These are phyloP conservation scores for Cercophora scortea DNA, from an alignment of 495 filamentous ascomycete genomes.

Conservation along the genomic window DNA sequence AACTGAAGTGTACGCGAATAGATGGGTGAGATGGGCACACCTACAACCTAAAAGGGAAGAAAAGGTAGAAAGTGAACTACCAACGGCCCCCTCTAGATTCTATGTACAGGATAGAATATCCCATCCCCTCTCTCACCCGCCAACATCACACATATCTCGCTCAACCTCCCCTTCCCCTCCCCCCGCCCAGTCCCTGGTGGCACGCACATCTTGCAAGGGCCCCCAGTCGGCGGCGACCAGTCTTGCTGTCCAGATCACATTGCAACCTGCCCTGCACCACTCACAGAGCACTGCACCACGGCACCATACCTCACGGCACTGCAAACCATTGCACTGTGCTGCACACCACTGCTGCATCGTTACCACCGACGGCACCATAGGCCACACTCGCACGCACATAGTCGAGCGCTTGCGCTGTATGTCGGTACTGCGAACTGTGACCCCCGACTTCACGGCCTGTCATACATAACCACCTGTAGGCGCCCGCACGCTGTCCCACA, in stretches of 20 bases:
- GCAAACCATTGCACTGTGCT: not conserved
- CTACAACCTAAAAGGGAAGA: no score
- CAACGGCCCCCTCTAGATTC: not conserved
- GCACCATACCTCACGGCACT: not conserved
- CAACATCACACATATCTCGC: conserved; percentile 11
- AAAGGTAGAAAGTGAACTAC: no score
- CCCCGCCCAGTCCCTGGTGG: conserved; percentile 3
- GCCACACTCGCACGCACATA: not conserved
- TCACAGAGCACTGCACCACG: not conserved
- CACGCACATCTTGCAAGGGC: not conserved
- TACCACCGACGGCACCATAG: conserved; percentile 10
- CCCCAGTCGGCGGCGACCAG: not conserved
- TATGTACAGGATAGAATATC: not conserved
- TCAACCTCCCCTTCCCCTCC: conserved; percentile 1
- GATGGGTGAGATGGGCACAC: no score
- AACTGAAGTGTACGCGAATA: no score
- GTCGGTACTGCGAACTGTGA: conserved; percentile 3
- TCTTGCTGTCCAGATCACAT: conserved; percentile 8
- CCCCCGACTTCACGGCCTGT: conserved; percentile 12
- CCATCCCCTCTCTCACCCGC: not conserved
- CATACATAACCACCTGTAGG: conserved; percentile 37
- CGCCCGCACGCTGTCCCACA: conserved; percentile 29
- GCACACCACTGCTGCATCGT: conserved; percentile 5
- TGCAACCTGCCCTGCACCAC: conserved; percentile 6
- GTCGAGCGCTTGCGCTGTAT: conserved; percentile 13